phyloP scores from a whole-genome alignment of 768 basidiomycete genomes.

The Myochromella boudieri region DNA sequence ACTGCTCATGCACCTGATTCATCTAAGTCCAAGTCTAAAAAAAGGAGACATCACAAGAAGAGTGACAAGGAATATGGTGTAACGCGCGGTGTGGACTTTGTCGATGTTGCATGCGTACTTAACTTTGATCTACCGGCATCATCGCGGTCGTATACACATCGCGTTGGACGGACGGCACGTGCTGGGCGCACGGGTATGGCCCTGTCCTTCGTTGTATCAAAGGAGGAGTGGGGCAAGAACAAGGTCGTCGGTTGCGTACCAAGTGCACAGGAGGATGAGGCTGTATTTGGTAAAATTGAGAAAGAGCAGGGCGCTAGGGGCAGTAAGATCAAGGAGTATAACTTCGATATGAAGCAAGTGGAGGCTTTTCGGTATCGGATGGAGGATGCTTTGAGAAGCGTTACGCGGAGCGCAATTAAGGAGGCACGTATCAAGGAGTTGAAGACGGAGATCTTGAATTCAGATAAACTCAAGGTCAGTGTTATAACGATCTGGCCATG shows the following conservation, averaged over 20 bases:
- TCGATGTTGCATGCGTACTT: conserved; percentile 94
- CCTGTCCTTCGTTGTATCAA: conserved; percentile 82
- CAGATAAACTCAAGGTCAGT: conserved; percentile 91
- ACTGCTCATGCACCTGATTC: conserved; percentile 34
- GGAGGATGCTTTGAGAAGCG: conserved; percentile 91
- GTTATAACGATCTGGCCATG: not conserved
- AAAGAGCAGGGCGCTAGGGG: conserved; percentile 64
- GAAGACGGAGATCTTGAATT: conserved; percentile 90
- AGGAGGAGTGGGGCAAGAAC: conserved; percentile 67
- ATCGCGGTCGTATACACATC: conserved; percentile 87
- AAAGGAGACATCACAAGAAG: conserved; percentile 49
- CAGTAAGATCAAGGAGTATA: conserved; percentile 80
- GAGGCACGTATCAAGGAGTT: conserved; percentile 95
- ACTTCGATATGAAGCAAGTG: conserved; percentile 93
- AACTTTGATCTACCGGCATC: conserved; percentile 97
- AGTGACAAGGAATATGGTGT: conserved; percentile 87
- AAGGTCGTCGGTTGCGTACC: conserved; percentile 69
- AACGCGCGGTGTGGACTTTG: conserved; percentile 94
- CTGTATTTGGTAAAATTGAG: conserved; percentile 75
- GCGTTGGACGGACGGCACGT: conserved; percentile 94
- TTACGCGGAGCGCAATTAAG: conserved; percentile 81
- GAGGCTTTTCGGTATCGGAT: conserved; percentile 97
- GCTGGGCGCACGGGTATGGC: conserved; percentile 93
- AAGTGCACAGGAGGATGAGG: conserved; percentile 75
- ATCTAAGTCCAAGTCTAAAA: conserved; percentile 41